Evolutionary conservation across 441 rosid species (phyloP), one percentile per base, ranked within the genome.

Genomic region (Iberis amara): DNA sequence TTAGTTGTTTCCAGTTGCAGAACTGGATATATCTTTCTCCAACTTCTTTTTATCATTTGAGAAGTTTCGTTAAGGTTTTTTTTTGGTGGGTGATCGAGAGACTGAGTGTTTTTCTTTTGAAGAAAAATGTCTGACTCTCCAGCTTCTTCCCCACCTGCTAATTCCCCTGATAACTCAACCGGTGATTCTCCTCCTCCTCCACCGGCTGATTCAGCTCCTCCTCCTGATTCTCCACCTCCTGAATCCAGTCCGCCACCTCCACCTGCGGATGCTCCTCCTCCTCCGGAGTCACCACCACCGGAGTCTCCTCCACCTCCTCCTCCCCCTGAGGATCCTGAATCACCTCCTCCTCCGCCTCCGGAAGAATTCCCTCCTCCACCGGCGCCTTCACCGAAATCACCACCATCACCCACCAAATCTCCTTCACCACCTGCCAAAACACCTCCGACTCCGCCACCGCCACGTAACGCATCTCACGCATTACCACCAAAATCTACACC

Each of bases 61-160:
- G 21, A 26, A 6, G 13, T 18, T 36, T 28, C 28, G 13, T 26
- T 31, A 6, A 4, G 47, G 11, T 41, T 46, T 39, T 31, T 7
- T 31, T 18, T n/a, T n/a, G n/a, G 47, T 28, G 4, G 33, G 30
- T 26, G 30, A 26, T 4, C 4, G 30, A 26, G 35, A 7, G 11
- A 49, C 21, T 18, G 45, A 53, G 38, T 23, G 27, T 11, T 55
- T 42, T 27, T 52, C 35, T 42, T 23, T 4, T 24, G 8, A 35
- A 24, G 39, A 46, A 47, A 6, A 53, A 75, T 77, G 81, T 59
- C 70, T 55, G 72, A 24, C 15, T 36, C 72, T 53, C 72, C 79
- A 52, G 45, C 57, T 59, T 51, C 67, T 66, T 50, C 65, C 11
- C 38, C 67, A 27, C 66, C 66, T 4, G 26, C 50, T 0, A 14